Percentiles rank a stretch among this genome's conserved stretches.
phyloP scores from a whole-genome alignment of 805 yeast species.

The Candida tammaniensis region DNA sequence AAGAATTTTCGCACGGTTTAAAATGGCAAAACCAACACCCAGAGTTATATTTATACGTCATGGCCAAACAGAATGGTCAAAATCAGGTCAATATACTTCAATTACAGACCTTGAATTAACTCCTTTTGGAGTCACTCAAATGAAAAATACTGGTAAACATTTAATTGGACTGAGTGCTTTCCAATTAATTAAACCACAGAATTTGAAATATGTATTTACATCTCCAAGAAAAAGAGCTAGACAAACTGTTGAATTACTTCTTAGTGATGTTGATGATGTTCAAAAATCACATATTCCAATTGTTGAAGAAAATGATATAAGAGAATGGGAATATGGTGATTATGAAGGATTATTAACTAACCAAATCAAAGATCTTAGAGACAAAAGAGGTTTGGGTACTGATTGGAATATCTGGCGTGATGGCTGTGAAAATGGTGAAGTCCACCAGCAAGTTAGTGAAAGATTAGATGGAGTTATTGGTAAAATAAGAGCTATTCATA shows the following conservation, averaged over 20 bases:
- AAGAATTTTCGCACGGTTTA: background rate
- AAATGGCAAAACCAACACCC: conserved; percentile 44
- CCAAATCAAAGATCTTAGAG: conserved; percentile 63
- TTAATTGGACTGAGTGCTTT: conserved; percentile 56
- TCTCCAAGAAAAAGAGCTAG: conserved; percentile 84
- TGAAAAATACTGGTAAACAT: conserved; percentile 67
- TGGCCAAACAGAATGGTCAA: conserved; percentile 96
- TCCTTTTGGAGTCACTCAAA: conserved; percentile 71
- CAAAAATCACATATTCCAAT: conserved; percentile 41
- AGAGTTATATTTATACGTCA: conserved; percentile 74
- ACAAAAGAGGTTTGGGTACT: conserved; percentile 24
- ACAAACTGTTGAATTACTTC: conserved; percentile 66
- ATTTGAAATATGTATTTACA: conserved; percentile 62
- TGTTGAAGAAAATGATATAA: conserved; percentile 61
- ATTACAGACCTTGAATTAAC: conserved; percentile 80
- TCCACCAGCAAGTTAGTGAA: conserved; percentile 57
- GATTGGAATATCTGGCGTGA: conserved; percentile 85
- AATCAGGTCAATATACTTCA: conserved; percentile 89
- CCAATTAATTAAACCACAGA: conserved; percentile 59
- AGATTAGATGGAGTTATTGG: conserved; percentile 72
- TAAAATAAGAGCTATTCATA: conserved; percentile 61
- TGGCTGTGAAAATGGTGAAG: conserved; percentile 92
- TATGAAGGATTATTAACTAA: conserved; percentile 80
- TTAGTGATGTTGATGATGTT: conserved; percentile 46
- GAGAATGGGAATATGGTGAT: conserved; percentile 97